These are phyloP conservation scores for Paracoccidioides brasiliensis DNA, from an alignment of 2,329 filamentous ascomycete genomes.

Conservation along the genomic window DNA sequence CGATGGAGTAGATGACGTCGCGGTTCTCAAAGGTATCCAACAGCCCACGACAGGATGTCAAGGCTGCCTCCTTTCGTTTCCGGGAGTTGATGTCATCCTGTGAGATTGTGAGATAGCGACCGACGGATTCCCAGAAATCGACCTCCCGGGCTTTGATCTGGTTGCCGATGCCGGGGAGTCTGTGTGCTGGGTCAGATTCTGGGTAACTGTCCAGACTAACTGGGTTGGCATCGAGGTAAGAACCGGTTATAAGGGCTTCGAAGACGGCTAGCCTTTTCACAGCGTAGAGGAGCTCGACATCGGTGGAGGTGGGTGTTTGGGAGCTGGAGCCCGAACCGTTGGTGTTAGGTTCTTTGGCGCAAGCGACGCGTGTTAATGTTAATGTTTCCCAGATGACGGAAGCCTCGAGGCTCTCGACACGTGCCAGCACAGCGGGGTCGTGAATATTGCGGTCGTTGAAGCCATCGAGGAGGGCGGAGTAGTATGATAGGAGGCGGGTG, in stretches of 20 bases:
- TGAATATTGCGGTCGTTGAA: slow-evolving; percentile 29
- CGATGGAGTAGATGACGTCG: slow-evolving; percentile 81
- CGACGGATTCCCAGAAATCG: slow-evolving; percentile 73
- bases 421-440: slow-evolving; percentile 26
- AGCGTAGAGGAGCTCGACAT: slow-evolving; percentile 51
- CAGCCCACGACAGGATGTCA: slow-evolving; percentile 53
- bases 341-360: slow-evolving; percentile 16
- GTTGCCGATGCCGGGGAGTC: slow-evolving; percentile 4
- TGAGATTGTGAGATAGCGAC: slow-evolving; percentile 54
- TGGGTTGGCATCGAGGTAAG: slow-evolving; percentile 44
- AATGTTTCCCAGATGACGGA: slow-evolving; percentile 49
- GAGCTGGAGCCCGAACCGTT: slow-evolving; percentile 22
- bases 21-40: slow-evolving; percentile 74
- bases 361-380: slow-evolving; percentile 36
- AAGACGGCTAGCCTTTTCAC: slow-evolving; percentile 61
- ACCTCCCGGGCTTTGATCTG: slow-evolving; percentile 40
- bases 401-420: slow-evolving; percentile 42
- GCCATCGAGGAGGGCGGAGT: slow-evolving; percentile 49
- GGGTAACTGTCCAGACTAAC: slow-evolving; percentile 19
- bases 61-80: slow-evolving; percentile 51
- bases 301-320: slow-evolving; percentile 18
- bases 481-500: slow-evolving; percentile 49
- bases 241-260: slow-evolving; percentile 62
- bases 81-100: slow-evolving; percentile 42
- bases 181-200: slow-evolving; percentile 7